Percentiles rank a stretch among this genome's conserved stretches.
Conservation (phyloP, 2,329 filamentous ascomycete species). For the Claviceps spartinae region DNA sequence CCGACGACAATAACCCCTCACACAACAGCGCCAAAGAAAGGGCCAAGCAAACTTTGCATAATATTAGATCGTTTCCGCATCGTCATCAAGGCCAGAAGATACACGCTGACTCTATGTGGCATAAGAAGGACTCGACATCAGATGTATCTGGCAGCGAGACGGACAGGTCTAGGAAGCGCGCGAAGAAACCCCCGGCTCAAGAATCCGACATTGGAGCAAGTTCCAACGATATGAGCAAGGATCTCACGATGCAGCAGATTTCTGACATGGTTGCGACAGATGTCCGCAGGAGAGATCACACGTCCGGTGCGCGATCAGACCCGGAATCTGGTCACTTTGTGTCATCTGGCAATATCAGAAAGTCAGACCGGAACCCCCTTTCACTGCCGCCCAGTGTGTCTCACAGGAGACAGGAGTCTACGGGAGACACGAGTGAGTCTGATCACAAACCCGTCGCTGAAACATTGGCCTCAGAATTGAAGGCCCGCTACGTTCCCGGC, state of each 20-base stretch:
- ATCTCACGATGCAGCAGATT: conserved; percentile 49
- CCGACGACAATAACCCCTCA: conserved; percentile 29
- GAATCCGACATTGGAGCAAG: conserved; percentile 26
- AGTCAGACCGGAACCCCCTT: conserved; percentile 16
- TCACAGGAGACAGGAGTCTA: conserved; percentile 23
- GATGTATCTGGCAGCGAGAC: conserved; percentile 47
- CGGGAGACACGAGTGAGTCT: conserved; percentile 26
- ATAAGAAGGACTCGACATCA: conserved; percentile 38
- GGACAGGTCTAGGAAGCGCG: conserved; percentile 21
- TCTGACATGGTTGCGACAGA: conserved; percentile 45
- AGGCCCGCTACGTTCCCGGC: conserved; percentile 15
- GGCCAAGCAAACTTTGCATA: conserved; percentile 46
- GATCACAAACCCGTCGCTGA: conserved; percentile 19
- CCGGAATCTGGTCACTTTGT: conserved; percentile 17
- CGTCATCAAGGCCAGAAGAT: conserved; percentile 35
- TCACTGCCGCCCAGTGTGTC: conserved; percentile 18
- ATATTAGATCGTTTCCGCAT: conserved; percentile 39
- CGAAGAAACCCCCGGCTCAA: conserved; percentile 20
- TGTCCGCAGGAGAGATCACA: conserved; percentile 26
- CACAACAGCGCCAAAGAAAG: conserved; percentile 43
- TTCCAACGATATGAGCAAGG: conserved; percentile 33
- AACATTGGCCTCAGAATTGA: conserved; percentile 11
- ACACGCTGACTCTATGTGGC: conserved; percentile 38
- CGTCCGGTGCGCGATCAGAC: conserved; percentile 18
- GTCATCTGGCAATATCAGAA: conserved; percentile 15